These are phyloP conservation scores for Vaucheria bursata DNA, from an alignment of 352 stramenopile species.

Conservation along the genomic window DNA sequence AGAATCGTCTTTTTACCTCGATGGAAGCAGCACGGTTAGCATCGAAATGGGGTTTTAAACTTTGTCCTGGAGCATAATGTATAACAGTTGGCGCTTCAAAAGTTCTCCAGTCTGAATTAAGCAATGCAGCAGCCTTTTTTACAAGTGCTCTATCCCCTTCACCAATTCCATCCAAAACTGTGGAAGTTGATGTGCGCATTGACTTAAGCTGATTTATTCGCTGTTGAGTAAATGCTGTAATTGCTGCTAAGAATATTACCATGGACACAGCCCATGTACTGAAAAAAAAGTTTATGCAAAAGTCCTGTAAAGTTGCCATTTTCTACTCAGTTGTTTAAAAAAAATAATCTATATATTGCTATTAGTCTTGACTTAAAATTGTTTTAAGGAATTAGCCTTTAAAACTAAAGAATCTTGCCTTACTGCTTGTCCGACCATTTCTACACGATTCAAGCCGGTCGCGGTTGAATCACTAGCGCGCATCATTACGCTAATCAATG, in stretches of 20 bases:
- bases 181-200: slow-evolving; percentile 56
- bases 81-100: slow-evolving; percentile 64
- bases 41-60: slow-evolving; percentile 59
- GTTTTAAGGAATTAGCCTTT: too few species aligned
- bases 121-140: not conserved
- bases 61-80: slow-evolving; percentile 56
- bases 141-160: not conserved
- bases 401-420: too few species aligned
- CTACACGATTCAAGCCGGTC: not conserved
- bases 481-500: slow-evolving; percentile 52
- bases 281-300: slow-evolving; percentile 45
- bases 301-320: not conserved
- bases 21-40: slow-evolving; percentile 54
- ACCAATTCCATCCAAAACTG: slow-evolving; percentile 50
- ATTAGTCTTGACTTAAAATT: too few species aligned
- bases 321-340: too few species aligned
- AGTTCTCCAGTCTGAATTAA: slow-evolving; percentile 26
- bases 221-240: slow-evolving; percentile 52
- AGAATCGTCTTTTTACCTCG: slow-evolving; percentile 55
- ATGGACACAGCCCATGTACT: slow-evolving; percentile 55
- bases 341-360: too few species aligned
- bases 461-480: slow-evolving; percentile 47
- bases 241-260: slow-evolving; percentile 35
- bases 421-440: slow-evolving; percentile 47
- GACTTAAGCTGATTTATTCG: slow-evolving; percentile 52